phyloP scores from a whole-genome alignment of 768 basidiomycete species.

The Serendipita indica region DNA sequence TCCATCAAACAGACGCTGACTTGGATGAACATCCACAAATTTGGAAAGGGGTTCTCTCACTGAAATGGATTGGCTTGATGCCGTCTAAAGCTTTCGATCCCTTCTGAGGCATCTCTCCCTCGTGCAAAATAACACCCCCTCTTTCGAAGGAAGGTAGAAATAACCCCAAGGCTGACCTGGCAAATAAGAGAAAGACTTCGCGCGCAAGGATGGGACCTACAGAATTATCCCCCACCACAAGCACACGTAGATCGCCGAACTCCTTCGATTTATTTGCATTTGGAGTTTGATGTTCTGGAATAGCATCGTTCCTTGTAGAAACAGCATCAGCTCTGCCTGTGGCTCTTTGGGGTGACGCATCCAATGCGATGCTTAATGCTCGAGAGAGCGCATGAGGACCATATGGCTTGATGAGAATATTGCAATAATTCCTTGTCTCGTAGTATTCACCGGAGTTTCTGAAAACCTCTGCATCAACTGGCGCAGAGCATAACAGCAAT shows the following conservation, averaged over 20 bases:
- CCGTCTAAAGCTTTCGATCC: conserved; percentile 27
- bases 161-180: conserved; percentile 49
- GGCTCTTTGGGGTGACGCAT: too few relatives aligned
- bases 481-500: not conserved
- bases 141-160: conserved; percentile 8
- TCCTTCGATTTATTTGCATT: conserved; percentile 27
- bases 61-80: conserved; percentile 68
- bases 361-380: conserved; percentile 30
- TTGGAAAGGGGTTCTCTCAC: not conserved
- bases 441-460: not conserved
- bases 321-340: too few relatives aligned
- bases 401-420: not conserved
- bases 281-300: conserved; percentile 2
- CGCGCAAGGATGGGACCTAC: not conserved
- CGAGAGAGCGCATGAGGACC: not conserved
- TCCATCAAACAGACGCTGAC: not conserved
- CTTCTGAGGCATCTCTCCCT: not conserved
- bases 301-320: not conserved
- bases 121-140: not conserved
- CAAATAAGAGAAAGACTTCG: conserved; percentile 10
- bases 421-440: not conserved
- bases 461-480: not conserved
- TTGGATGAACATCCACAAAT: conserved; percentile 55
- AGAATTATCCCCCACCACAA: conserved; percentile 85
- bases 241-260: conserved; percentile 47